Base-by-base conservation (phyloP, 1,139 yeast species). In the Geotrichum citri-aurantii region DNA sequence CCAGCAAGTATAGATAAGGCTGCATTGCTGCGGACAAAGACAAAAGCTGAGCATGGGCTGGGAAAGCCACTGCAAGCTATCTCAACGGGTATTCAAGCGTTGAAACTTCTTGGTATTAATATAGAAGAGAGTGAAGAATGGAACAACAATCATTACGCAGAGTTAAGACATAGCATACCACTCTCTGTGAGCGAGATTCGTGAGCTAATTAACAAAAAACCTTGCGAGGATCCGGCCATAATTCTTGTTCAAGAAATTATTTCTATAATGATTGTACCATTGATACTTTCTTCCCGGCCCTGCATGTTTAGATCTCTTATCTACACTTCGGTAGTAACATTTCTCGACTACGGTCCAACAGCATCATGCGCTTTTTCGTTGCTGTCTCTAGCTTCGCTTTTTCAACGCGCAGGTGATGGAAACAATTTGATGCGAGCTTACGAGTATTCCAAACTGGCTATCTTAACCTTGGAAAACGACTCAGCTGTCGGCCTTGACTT, bases 171-270 rank as follows among this genome's bases (percentile, higher is more conserved):
- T 7, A 71, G 72, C 54, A 69, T 79, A 5, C 83, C 83, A 0
- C 64, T 75, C 3, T 75, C 82, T 1, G 71, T 77, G 1, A 68
- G 74, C 1, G 83, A 80, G 54, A 77, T 81, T 17, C 66, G 81
- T 33, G 69, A 67, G 7, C 65, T 80, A 55, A 71, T 69, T 3
- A 63, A 69, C 1, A 57, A 68, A 3, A 69, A 70, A 12, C 59
- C 59, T 1, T 67, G 75, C 1, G 71, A 71, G 3, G 72, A 77
- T 48, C 72, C 74, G 1, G 66, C 68, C 17, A 66, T 72, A 1
- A 59, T 71, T 5, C 66, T 79, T 42, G 72, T 76, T 1, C 81
- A 77, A 53, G 81, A 79, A 58, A 71, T 81, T 24, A 72, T 81
- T 26, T 69, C 77, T 24, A 80, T 78, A 50, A 62, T 81, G 47